Percentiles rank a stretch among this genome's conserved stretches.
Conservation (phyloP, 2,329 filamentous ascomycete genomes). For the Chaetothyriales sp. region DNA sequence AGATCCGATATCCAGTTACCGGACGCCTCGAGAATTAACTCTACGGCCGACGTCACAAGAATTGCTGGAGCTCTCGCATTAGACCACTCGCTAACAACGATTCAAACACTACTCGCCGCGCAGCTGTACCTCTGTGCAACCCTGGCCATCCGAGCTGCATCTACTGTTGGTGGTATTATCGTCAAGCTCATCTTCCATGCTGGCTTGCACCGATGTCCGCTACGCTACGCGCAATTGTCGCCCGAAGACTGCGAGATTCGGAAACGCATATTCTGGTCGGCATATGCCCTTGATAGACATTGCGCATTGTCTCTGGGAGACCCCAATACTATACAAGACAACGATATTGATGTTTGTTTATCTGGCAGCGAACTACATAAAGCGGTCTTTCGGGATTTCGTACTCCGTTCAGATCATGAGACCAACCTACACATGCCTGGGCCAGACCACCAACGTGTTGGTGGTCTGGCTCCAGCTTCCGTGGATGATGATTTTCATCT, state of each 20-base stretch:
- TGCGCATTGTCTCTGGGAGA: slow-evolving; percentile 28
- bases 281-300: slow-evolving; percentile 30
- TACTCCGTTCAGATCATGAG: slow-evolving; percentile 10
- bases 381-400: slow-evolving; percentile 5
- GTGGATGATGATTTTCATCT: slow-evolving; percentile 4
- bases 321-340: slow-evolving; percentile 30
- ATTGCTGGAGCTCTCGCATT: slow-evolving; percentile 14
- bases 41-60: slow-evolving; percentile 24
- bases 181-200: slow-evolving; percentile 36
- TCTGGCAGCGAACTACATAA: slow-evolving; percentile 22
- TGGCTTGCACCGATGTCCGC: slow-evolving; percentile 39
- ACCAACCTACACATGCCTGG: slow-evolving; percentile 13
- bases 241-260: slow-evolving; percentile 28
- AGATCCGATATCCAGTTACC: slow-evolving; percentile 23
- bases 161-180: slow-evolving; percentile 35
- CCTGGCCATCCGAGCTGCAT: slow-evolving; percentile 37
- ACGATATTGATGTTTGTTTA: slow-evolving; percentile 34
- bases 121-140: slow-evolving; percentile 37
- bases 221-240: slow-evolving; percentile 35
- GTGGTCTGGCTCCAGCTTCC: neutral
- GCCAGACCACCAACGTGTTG: slow-evolving; percentile 1
- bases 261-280: slow-evolving; percentile 31
- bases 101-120: slow-evolving; percentile 37
- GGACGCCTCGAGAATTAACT: slow-evolving; percentile 25
- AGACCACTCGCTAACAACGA: slow-evolving; percentile 24